phyloP scores from a whole-genome alignment of 2,329 filamentous ascomycete species.

The Botryotinia calthae region DNA sequence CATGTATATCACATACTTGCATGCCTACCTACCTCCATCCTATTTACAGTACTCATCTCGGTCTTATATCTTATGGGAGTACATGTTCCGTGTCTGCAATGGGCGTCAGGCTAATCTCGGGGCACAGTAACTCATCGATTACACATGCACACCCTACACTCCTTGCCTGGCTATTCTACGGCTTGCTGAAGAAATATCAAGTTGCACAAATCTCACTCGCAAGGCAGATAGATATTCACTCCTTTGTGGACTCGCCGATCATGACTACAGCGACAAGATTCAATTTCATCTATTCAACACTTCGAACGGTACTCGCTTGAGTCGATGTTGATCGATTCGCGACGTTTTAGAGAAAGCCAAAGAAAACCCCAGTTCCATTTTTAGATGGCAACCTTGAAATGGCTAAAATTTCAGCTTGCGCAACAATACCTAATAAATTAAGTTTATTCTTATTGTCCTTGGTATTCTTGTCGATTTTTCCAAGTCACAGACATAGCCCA shows the following conservation, averaged over 20 bases:
- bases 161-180: neutral
- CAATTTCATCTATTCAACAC: neutral
- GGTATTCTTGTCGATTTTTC: neutral
- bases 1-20: neutral
- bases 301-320: neutral
- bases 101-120: conserved; percentile 9
- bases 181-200: neutral
- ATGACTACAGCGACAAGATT: neutral
- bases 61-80: conserved; percentile 4
- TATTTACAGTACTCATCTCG: neutral
- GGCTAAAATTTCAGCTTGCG: neutral
- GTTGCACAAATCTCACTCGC: conserved; percentile 7
- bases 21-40: neutral
- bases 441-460: neutral
- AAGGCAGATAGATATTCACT: neutral
- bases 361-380: neutral
- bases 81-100: conserved; percentile 11
- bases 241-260: neutral
- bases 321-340: neutral
- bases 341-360: neutral
- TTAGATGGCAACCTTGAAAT: neutral
- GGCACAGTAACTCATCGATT: neutral
- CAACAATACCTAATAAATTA: neutral
- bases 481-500: neutral
- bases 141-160: conserved; percentile 5